Percentiles rank a stretch among this genome's conserved stretches.
Evolutionary conservation across 176 grass and related monocot species (phyloP).

Genomic region (barley (Hordeum vulgare)): DNA sequence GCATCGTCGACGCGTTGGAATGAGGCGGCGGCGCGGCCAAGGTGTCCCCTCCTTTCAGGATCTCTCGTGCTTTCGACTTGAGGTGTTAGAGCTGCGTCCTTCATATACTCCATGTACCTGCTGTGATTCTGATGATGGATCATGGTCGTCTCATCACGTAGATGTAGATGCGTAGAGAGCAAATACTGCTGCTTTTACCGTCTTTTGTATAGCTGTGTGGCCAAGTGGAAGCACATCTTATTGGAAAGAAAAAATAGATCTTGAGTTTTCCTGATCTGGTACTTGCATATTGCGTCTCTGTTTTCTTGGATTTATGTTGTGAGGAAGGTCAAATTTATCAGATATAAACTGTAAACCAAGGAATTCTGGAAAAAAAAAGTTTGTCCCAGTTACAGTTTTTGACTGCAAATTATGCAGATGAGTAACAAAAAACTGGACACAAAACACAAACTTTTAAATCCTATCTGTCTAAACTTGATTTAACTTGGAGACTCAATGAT

Average conservation of each 20-base stretch:
- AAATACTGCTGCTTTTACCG: constrained; percentile 1
- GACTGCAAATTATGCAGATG: no score
- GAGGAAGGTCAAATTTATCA: not conserved
- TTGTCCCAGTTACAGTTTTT: not conserved
- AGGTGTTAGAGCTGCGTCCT: constrained; percentile 26
- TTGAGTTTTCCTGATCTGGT: not conserved
- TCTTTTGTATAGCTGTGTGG: constrained; percentile 24
- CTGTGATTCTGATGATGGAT: not conserved
- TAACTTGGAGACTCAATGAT: not conserved
- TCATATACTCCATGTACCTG: constrained; percentile 11
- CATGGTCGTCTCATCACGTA: constrained; percentile 16
- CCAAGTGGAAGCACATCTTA: not conserved
- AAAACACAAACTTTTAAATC: no score
- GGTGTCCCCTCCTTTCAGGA: constrained; percentile 16
- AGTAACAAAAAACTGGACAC: no score
- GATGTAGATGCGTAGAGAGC: not conserved
- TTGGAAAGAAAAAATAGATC: not conserved
- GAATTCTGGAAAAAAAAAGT: not conserved
- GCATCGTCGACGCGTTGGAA: constrained; percentile 39
- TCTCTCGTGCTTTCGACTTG: constrained; percentile 23
- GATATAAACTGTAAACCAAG: not conserved
- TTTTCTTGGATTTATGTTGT: not conserved
- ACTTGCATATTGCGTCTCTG: not conserved
- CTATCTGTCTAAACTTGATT: not conserved
- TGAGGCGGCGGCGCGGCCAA: constrained; percentile 22